Evolutionary conservation across 164 flowering plant genomes (phyloP).

Genomic region (Vitis riparia): DNA sequence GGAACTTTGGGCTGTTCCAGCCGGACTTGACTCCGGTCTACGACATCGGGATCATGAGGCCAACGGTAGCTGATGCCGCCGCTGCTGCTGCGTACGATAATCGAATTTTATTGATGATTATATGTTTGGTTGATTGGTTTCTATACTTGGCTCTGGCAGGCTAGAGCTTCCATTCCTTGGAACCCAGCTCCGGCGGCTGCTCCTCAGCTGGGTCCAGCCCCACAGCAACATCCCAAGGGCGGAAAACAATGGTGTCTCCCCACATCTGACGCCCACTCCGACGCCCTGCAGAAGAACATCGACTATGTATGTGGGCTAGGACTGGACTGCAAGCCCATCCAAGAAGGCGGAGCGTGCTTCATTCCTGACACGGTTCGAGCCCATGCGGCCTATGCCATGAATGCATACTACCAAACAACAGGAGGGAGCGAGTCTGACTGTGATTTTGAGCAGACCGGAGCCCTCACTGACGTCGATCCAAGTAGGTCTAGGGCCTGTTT

Average conservation of each 20-base stretch:
- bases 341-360: constrained; percentile 54
- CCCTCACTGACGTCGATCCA: constrained; percentile 49
- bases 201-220: constrained; percentile 21
- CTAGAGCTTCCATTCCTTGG: constrained; percentile 34
- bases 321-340: constrained; percentile 49
- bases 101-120: background rate
- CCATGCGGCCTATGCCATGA: constrained; percentile 80
- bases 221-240: background rate
- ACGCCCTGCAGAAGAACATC: constrained; percentile 52
- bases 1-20: constrained; percentile 65
- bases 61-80: constrained; percentile 35
- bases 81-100: background rate
- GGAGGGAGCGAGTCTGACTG: constrained; percentile 48
- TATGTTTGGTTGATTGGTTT: constrained; percentile 8
- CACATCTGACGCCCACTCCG: constrained; percentile 30
- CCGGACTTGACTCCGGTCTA: constrained; percentile 67
- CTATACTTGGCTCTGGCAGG: constrained; percentile 37
- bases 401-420: constrained; percentile 52
- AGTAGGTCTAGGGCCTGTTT: constrained; percentile 28
- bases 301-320: constrained; percentile 74
- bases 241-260: constrained; percentile 60
- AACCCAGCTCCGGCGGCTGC: constrained; percentile 32
- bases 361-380: constrained; percentile 51
- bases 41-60: constrained; percentile 53
- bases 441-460: constrained; percentile 55